Evolutionary conservation across 306 rosid species (phyloP).

Genomic region (Ormosia semicastrata): DNA sequence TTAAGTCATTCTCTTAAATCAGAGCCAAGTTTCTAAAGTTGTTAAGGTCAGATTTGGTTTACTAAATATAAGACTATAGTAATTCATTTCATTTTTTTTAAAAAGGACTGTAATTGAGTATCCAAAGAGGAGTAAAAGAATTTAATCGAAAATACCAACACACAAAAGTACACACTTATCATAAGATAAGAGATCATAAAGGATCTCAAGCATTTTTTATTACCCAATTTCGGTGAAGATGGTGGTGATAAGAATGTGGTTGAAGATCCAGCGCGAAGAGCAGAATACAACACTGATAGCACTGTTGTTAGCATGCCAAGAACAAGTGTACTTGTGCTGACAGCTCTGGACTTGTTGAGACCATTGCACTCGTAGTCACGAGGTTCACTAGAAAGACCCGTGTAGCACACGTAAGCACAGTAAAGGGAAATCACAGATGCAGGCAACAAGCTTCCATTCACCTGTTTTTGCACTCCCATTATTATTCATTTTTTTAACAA

Average conservation of each 20-base stretch:
- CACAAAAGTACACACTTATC: neutral
- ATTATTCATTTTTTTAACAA: neutral
- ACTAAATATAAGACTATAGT: neutral
- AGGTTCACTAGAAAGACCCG: slow-evolving; percentile 94
- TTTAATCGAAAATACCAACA: neutral
- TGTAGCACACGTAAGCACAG: slow-evolving; percentile 87
- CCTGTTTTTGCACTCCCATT: slow-evolving; percentile 52
- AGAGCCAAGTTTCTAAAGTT: neutral
- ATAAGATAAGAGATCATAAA: slow-evolving; percentile 6
- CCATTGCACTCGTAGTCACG: slow-evolving; percentile 81
- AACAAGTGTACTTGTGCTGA: slow-evolving; percentile 63
- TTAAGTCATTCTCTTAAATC: neutral
- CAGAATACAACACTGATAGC: slow-evolving; percentile 88
- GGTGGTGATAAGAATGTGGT: slow-evolving; percentile 85
- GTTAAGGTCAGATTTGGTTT: neutral
- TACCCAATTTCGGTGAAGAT: slow-evolving; percentile 81
- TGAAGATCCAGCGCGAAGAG: slow-evolving; percentile 96
- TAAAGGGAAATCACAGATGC: slow-evolving; percentile 91
- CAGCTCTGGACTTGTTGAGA: slow-evolving; percentile 72
- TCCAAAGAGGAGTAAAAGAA: neutral
- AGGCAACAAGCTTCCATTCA: slow-evolving; percentile 94
- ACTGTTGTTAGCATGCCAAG: slow-evolving; percentile 92
- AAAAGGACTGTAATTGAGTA: neutral
- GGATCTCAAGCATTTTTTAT: slow-evolving; percentile 18
- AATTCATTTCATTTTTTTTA: neutral